A percentile compares a stretch with the other conserved stretches of the same genome.
Evolutionary conservation across 805 yeast species (phyloP).

Genomic region (Saccharomycopsis javanensis): DNA sequence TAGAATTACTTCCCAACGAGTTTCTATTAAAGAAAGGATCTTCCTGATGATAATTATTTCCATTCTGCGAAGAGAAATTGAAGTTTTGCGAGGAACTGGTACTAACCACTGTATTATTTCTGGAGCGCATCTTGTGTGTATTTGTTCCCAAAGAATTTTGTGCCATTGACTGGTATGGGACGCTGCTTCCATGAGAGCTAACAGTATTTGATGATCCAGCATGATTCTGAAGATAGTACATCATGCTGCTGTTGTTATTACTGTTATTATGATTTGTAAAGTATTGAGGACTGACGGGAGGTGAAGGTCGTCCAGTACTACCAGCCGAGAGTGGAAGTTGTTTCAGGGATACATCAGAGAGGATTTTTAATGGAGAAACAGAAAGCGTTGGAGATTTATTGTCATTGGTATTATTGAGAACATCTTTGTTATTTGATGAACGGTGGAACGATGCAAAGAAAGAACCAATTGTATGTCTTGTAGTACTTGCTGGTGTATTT

Average conservation of each 20-base stretch:
- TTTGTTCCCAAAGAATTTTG: background rate
- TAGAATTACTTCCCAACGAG: background rate
- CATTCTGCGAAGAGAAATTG: background rate
- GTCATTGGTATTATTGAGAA: background rate
- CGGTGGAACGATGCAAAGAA: constrained; percentile 12
- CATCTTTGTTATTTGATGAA: constrained; percentile 2
- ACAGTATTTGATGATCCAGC: background rate
- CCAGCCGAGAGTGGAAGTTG: constrained; percentile 12
- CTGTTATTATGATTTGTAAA: constrained; percentile 1
- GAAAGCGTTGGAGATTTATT: constrained; percentile 3
- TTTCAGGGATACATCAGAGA: constrained; percentile 16
- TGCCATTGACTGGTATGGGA: background rate
- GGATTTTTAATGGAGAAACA: constrained; percentile 14
- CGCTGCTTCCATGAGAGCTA: background rate
- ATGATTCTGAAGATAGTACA: background rate
- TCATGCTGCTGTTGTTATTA: constrained; percentile 2
- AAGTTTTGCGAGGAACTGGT: background rate
- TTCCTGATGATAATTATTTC: background rate
- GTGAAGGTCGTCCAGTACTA: constrained; percentile 9
- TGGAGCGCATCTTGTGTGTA: background rate
- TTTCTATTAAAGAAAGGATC: background rate
- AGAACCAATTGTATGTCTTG: constrained; percentile 12
- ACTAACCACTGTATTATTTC: background rate
- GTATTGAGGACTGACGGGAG: constrained; percentile 16
- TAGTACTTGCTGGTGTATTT: background rate